A percentile compares a stretch with the other conserved stretches of the same genome.
These are phyloP conservation scores for Wickerhamia fluorescens DNA, from an alignment of 805 yeast species.

Conservation along the genomic window DNA sequence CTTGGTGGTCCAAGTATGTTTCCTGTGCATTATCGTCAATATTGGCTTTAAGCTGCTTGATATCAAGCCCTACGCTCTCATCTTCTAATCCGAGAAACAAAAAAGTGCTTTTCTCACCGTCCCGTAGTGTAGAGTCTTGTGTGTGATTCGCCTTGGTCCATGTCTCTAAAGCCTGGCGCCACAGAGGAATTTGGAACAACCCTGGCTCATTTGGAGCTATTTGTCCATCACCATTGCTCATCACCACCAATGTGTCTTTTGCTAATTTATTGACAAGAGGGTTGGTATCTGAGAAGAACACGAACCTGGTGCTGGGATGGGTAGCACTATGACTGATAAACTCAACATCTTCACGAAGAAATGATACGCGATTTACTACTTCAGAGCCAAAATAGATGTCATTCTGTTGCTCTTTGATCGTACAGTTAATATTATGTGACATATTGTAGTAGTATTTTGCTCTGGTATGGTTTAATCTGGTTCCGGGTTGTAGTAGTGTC, in stretches of 20 bases:
- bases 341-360: constrained; percentile 48
- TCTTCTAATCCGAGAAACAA: constrained; percentile 42
- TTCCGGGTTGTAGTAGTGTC: too few species aligned
- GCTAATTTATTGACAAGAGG: constrained; percentile 27
- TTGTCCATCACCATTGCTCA: constrained; percentile 31
- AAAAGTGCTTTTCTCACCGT: constrained; percentile 27
- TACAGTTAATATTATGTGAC: constrained; percentile 5
- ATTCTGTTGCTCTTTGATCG: constrained; percentile 6
- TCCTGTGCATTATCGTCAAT: constrained; percentile 11
- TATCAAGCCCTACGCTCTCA: constrained; percentile 36
- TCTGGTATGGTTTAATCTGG: too few species aligned
- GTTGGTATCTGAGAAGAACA: constrained; percentile 31
- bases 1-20: constrained; percentile 36
- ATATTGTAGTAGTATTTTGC: constrained; percentile 5
- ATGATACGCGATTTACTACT: constrained; percentile 58
- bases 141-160: constrained; percentile 28
- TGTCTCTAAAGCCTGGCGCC: constrained; percentile 6
- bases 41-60: constrained; percentile 19
- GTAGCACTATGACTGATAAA: constrained; percentile 41
- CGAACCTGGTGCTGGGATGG: constrained; percentile 43
- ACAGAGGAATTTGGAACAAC: constrained; percentile 9
- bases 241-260: constrained; percentile 22
- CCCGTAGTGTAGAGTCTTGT: constrained; percentile 36
- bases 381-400: constrained; percentile 39
- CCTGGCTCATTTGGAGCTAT: constrained; percentile 17